Conservation (phyloP, 495 filamentous ascomycete species). For the Cladorrhinum samala region DNA sequence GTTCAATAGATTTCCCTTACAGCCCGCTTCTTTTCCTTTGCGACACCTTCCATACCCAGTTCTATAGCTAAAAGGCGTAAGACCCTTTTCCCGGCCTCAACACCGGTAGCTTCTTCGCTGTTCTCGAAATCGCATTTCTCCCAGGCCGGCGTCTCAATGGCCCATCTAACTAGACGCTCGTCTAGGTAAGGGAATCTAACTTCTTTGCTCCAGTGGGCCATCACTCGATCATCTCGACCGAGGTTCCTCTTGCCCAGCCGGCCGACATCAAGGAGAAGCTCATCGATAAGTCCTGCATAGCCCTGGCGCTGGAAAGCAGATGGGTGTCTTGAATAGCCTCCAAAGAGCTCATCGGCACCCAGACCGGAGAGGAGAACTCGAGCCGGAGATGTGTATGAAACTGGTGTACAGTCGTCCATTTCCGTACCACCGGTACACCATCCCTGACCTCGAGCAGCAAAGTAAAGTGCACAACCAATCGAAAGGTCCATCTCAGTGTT, state of each 20-base stretch:
- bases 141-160: conserved; percentile 64
- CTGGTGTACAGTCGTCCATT: conserved; percentile 13
- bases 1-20: conserved; percentile 41
- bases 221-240: conserved; percentile 86
- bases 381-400: conserved; percentile 60
- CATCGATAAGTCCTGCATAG: conserved; percentile 66
- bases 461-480: conserved; percentile 90
- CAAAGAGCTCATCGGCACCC: conserved; percentile 94
- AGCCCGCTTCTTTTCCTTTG: conserved; percentile 86
- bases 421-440: conserved; percentile 20
- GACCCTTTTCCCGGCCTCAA: conserved; percentile 76
- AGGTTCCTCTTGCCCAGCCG: conserved; percentile 89
- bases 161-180: conserved; percentile 77
- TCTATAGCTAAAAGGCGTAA: conserved; percentile 71
- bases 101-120: conserved; percentile 29
- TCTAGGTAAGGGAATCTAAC: conserved; percentile 89
- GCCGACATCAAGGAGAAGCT: conserved; percentile 79
- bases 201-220: conserved; percentile 85
- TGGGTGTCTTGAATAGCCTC: conserved; percentile 81
- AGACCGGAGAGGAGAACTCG: conserved; percentile 87
- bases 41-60: conserved; percentile 62
- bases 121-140: conserved; percentile 77
- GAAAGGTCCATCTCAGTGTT: conserved; percentile 99
- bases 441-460: conserved; percentile 77
- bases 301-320: conserved; percentile 63